These are phyloP conservation scores for Strobilomyces confusus DNA, from an alignment of 768 basidiomycete genomes.

Conservation along the genomic window DNA sequence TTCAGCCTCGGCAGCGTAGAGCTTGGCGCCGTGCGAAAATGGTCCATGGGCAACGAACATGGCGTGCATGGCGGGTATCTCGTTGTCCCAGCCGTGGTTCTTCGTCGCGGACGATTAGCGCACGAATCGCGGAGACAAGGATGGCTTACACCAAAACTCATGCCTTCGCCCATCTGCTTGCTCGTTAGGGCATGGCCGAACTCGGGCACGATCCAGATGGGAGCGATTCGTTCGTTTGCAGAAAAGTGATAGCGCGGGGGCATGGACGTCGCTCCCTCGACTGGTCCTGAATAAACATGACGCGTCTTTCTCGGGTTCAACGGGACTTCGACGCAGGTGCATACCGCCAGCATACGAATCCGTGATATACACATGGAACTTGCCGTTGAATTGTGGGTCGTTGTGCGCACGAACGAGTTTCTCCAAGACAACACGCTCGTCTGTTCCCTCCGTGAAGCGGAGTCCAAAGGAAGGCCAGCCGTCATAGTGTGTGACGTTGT, in stretches of 20 bases:
- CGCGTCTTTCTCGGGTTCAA: neutral
- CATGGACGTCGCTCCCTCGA: constrained; percentile 43
- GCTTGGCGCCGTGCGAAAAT: constrained; percentile 68
- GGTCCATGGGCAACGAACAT: constrained; percentile 93
- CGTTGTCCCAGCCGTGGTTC: constrained; percentile 92
- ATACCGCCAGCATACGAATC: constrained; percentile 22
- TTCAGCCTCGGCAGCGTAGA: constrained; percentile 24
- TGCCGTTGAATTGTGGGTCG: constrained; percentile 35
- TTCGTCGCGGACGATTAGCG: constrained; percentile 25
- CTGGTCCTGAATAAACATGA: constrained; percentile 1
- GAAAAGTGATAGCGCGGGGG: constrained; percentile 77
- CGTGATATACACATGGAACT: constrained; percentile 57
- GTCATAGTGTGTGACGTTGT: constrained; percentile 53
- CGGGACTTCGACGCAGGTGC: neutral
- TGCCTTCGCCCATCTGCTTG: constrained; percentile 50
- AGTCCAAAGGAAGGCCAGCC: constrained; percentile 91
- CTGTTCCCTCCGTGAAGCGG: constrained; percentile 59
- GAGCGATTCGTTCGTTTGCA: constrained; percentile 73
- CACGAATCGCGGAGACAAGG: neutral
- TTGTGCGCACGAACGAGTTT: constrained; percentile 52
- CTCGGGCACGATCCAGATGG: constrained; percentile 79
- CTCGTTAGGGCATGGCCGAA: constrained; percentile 79
- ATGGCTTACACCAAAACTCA: constrained; percentile 67
- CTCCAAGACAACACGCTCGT: constrained; percentile 53
- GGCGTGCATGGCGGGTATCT: constrained; percentile 73